These are phyloP conservation scores for Ascochyta rabiei DNA, from an alignment of 2,329 filamentous ascomycete species.

Conservation along the genomic window DNA sequence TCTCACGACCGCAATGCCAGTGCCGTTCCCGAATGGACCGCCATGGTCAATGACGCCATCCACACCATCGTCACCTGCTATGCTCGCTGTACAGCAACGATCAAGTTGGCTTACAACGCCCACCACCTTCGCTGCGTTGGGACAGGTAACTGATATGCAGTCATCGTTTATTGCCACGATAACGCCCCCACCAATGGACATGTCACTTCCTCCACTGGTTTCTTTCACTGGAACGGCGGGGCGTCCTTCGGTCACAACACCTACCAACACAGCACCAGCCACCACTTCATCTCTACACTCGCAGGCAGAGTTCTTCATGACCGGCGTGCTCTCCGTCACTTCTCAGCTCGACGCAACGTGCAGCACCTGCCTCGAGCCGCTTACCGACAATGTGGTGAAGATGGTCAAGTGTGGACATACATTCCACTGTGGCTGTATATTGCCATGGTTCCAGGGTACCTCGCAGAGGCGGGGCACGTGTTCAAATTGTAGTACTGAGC, in stretches of 20 bases:
- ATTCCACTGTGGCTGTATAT: slow-evolving; percentile 3
- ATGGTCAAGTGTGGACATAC: not conserved
- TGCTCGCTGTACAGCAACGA: not conserved
- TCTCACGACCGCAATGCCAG: not conserved
- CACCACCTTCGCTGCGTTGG: not conserved
- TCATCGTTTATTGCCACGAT: not conserved
- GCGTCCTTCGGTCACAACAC: too few species aligned
- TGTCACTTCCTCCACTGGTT: not conserved
- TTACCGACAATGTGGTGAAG: slow-evolving; percentile 2
- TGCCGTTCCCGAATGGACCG: not conserved
- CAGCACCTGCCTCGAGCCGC: slow-evolving; percentile 4
- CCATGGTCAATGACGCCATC: not conserved
- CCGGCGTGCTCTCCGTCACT: not conserved
- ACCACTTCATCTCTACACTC: not conserved
- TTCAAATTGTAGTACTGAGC: slow-evolving; percentile 1
- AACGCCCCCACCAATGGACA: not conserved
- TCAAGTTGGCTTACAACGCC: not conserved
- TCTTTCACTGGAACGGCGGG: not conserved
- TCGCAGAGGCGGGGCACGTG: not conserved
- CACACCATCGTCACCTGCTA: not conserved
- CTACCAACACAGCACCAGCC: not conserved
- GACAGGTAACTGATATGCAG: not conserved
- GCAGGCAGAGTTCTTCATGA: slow-evolving; percentile 8
- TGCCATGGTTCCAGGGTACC: slow-evolving; percentile 3
- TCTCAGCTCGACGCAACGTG: not conserved